Evolutionary conservation across 2,329 filamentous ascomycete genomes (phyloP).

Genomic region (Cyclaneusma minus): DNA sequence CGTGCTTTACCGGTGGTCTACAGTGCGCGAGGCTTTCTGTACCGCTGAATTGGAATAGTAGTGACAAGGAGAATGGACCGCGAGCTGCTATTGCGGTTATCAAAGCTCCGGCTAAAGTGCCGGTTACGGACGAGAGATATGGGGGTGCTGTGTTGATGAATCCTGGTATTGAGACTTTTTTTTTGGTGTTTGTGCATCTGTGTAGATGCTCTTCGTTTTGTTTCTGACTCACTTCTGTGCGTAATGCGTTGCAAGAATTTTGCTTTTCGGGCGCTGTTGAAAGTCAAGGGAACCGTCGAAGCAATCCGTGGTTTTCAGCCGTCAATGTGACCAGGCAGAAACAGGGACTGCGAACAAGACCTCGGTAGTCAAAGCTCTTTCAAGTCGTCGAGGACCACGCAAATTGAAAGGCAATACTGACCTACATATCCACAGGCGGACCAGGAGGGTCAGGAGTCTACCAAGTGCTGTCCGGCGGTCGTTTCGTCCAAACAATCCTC

Average conservation of each 20-base stretch:
- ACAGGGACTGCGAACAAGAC: no score
- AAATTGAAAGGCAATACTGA: neutral
- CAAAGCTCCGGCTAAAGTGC: slow-evolving; percentile 21
- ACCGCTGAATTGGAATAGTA: slow-evolving; percentile 23
- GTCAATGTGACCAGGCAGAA: no score
- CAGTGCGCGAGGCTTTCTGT: slow-evolving; percentile 26
- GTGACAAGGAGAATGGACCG: slow-evolving; percentile 10
- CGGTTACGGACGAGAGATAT: slow-evolving; percentile 19
- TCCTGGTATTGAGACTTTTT: slow-evolving; percentile 14
- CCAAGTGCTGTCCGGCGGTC: slow-evolving; percentile 13
- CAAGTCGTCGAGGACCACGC: no score
- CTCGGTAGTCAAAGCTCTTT: no score
- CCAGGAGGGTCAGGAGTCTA: slow-evolving; percentile 22
- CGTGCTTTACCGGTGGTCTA: slow-evolving; percentile 15
- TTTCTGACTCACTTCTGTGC: no score
- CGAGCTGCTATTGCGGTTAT: slow-evolving; percentile 23
- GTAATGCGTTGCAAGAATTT: no score
- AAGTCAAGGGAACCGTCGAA: no score
- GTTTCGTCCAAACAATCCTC: slow-evolving; percentile 14
- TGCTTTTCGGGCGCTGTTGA: no score
- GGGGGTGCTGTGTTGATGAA: slow-evolving; percentile 24
- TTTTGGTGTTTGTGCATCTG: neutral
- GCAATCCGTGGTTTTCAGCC: no score
- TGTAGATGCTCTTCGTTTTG: no score
- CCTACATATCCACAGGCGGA: slow-evolving; percentile 12